These are phyloP conservation scores for Phaeosphaeriaceae sp. DNA, from an alignment of 2,329 filamentous ascomycete genomes.

Conservation along the genomic window DNA sequence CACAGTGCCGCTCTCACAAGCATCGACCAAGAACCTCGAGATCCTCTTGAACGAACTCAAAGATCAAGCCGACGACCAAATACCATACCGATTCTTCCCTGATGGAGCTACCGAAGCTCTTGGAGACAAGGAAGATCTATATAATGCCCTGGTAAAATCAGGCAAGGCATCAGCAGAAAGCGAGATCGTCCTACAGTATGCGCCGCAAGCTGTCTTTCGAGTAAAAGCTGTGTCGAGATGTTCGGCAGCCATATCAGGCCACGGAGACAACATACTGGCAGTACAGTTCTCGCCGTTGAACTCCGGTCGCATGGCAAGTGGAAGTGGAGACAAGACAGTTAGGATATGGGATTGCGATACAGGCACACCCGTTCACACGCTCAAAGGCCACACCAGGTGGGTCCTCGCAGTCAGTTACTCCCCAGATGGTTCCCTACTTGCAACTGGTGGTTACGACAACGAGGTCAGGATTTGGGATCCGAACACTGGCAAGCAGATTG, in stretches of 20 bases:
- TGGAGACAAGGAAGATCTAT: slow-evolving; percentile 55
- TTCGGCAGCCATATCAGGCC: slow-evolving; percentile 85
- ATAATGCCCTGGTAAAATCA: slow-evolving; percentile 48
- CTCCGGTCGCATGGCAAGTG: slow-evolving; percentile 81
- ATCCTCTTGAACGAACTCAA: slow-evolving; percentile 84
- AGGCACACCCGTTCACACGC: slow-evolving; percentile 83
- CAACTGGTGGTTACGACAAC: slow-evolving; percentile 93
- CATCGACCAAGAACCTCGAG: slow-evolving; percentile 87
- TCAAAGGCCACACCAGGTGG: slow-evolving; percentile 90
- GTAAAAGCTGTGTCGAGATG: slow-evolving; percentile 92
- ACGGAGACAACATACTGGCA: slow-evolving; percentile 88
- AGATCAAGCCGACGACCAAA: slow-evolving; percentile 67
- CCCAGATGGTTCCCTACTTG: slow-evolving; percentile 80
- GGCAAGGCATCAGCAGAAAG: slow-evolving; percentile 63
- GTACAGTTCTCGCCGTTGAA: slow-evolving; percentile 83
- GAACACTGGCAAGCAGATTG: slow-evolving; percentile 75
- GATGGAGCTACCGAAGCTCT: slow-evolving; percentile 51
- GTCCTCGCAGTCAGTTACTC: slow-evolving; percentile 88
- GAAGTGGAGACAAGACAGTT: slow-evolving; percentile 89
- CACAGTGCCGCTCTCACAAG: slow-evolving; percentile 81
- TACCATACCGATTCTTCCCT: slow-evolving; percentile 72
- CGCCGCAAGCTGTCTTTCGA: slow-evolving; percentile 90
- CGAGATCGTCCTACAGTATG: slow-evolving; percentile 67
- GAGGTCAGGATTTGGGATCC: slow-evolving; percentile 90
- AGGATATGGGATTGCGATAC: slow-evolving; percentile 95